Evolutionary conservation across 768 basidiomycete genomes (phyloP).

Genomic region (Tricholoma hemisulphureum): DNA sequence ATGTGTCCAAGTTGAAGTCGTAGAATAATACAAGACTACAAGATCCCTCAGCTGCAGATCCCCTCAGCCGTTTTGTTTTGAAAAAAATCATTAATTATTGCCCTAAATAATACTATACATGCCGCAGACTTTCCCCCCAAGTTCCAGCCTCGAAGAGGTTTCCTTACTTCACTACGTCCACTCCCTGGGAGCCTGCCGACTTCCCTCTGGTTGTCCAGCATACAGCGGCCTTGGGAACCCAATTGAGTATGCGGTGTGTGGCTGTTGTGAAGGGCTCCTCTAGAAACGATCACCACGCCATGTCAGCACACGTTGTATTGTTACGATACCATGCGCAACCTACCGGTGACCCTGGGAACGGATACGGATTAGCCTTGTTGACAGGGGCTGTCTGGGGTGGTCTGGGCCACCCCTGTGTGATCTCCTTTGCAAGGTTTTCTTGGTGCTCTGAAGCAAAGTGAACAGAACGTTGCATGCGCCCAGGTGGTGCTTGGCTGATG

Average conservation of each 20-base stretch:
- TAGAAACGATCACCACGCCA: not conserved
- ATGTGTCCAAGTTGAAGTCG: not conserved
- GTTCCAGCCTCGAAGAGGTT: constrained; percentile 5
- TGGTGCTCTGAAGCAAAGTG: constrained; percentile 12
- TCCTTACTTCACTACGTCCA: constrained; percentile 2
- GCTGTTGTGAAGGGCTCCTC: constrained; percentile 17
- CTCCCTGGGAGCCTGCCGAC: constrained; percentile 8
- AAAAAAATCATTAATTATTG: not conserved
- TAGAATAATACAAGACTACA: too few relatives aligned
- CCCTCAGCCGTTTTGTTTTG: not conserved
- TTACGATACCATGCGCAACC: constrained; percentile 7
- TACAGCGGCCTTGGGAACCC: constrained; percentile 20
- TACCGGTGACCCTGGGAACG: constrained; percentile 22
- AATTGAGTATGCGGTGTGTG: constrained; percentile 16
- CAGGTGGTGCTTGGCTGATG: constrained; percentile 8
- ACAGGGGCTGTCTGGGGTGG: constrained; percentile 20
- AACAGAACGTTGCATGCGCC: constrained; percentile 6
- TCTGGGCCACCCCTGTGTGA: not conserved
- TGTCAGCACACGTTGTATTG: not conserved
- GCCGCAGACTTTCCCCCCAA: not conserved
- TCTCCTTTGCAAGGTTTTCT: constrained; percentile 10
- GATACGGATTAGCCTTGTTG: constrained; percentile 10
- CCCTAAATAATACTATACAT: not conserved
- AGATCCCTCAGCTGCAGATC: too few relatives aligned
- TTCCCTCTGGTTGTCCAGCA: constrained; percentile 17